Evolutionary conservation across 495 filamentous ascomycete species (phyloP), one percentile per base, ranked within the genome.

Genomic region (Neurospora sp.): DNA sequence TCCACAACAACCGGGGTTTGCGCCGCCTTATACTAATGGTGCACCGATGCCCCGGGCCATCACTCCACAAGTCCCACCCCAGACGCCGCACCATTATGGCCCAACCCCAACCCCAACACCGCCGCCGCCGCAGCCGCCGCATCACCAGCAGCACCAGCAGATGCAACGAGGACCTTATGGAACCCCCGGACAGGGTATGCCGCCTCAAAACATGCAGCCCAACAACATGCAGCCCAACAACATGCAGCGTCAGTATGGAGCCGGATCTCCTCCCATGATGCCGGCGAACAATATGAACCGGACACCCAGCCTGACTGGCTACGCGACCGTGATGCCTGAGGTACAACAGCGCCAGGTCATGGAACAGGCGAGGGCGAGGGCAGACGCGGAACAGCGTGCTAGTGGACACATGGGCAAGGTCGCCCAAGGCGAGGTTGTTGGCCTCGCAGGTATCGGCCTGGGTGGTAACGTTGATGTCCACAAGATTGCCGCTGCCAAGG

Each of bases 301-400:
- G 73, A 78, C 20, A 71, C 71, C 62, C 20, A 75, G 72, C 40
- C 76, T 79, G 16, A 79, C 82, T 11, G 81, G 83, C 35, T 83
- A 80, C 54, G 78, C 80, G 1, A 81, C 80, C 2, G 80, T 83
- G 42, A 82, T 83, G 79, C 78, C 78, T 5, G 77, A 80, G 40
- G 75, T 77, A 12, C 80, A 82, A 54, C 82, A 83, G 71, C 78
- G 80, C 14, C 79, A 79, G 71, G 76, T 83, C 2, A 79, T 86
- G 83, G 82, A 86, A 41, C 85, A 86, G 76, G 84, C 84, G 12
- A 79, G 82, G 41, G 85, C 85, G 20, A 77, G 84, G 4, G 82
- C 84, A 38, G 81, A 83, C 70, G 84, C 83, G 1, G 81, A 81
- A 60, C 81, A 82, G 71, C 78, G 73, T 31, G 83, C 79, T 6